A percentile compares a stretch with the other conserved stretches of the same genome.
Conservation (phyloP, 164 flowering plant genomes). For the Cinnamomum micranthum region DNA sequence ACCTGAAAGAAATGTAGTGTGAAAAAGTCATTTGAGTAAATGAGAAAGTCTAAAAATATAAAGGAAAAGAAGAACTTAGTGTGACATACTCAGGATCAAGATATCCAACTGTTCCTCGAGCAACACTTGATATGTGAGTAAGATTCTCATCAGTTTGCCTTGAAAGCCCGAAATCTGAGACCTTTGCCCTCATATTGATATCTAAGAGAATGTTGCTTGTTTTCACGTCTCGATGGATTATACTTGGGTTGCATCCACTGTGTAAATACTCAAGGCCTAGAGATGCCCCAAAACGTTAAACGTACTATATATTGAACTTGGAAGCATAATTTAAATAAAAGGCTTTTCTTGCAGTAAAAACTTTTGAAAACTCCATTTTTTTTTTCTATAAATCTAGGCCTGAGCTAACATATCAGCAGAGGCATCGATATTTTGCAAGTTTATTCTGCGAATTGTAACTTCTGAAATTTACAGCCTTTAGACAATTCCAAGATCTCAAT, state of each 20-base stretch:
- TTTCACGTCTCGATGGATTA: slow-evolving; percentile 93
- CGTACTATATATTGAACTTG: neutral
- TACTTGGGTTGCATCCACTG: slow-evolving; percentile 93
- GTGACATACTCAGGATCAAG: slow-evolving; percentile 89
- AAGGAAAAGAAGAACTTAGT: neutral
- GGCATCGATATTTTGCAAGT: no score
- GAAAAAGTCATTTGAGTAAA: slow-evolving; percentile 5
- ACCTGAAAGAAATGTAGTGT: slow-evolving; percentile 38
- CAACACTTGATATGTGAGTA: slow-evolving; percentile 88
- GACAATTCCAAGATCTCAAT: neutral
- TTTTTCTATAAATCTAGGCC: no score
- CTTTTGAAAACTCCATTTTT: neutral
- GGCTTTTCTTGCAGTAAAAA: neutral
- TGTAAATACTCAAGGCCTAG: slow-evolving; percentile 94
- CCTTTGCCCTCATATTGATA: slow-evolving; percentile 91
- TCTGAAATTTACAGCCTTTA: no score
- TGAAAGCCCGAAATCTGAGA: slow-evolving; percentile 94
- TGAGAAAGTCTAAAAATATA: neutral
- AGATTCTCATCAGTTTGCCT: slow-evolving; percentile 87
- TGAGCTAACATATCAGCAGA: no score
- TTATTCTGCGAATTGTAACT: no score
- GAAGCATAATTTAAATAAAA: neutral
- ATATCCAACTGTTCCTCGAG: slow-evolving; percentile 90
- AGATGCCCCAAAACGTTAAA: slow-evolving; percentile 13
- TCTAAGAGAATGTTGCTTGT: slow-evolving; percentile 94